Base-by-base conservation (phyloP, 2,329 filamentous ascomycete genomes). In the Ophiostoma montium region DNA sequence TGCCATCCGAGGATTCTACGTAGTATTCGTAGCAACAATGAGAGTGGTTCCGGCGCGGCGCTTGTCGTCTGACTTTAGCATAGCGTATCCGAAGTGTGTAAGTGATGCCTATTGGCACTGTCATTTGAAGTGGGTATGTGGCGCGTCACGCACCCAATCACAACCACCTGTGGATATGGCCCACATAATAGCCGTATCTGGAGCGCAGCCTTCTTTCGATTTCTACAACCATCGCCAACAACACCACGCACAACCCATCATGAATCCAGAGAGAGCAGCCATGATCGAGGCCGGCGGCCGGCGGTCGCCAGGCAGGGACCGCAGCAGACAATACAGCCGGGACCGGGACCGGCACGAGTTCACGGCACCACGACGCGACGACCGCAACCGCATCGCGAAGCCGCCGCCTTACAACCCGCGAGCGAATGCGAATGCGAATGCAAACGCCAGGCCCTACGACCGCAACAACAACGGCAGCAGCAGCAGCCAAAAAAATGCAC, bases 211-310 rank as follows among this genome's bases (percentile, higher is more conserved):
- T 42, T 42, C 23, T 16, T 21, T 16, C 15, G 15, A 30, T 16
- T 7, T 9, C 15, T 16, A 5, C 19, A 41, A 32, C 35, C 1
- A 16, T 23, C 19, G 6, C 19, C 23, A 9, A 31, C 12, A 3
- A 31, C 19, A 35, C 11, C 10, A 16, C 32, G 3, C 33, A 27
- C 21, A 19, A 23, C 33, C 38, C 41, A 60, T 52, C 41, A 78
- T 79, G 75, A 70, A 79, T 59, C 72, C 75, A 12, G 71, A 63
- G 41, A 66, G 75, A 47, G 69, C 65, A 55, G 74, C 73, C 39
- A 74, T 78, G 73, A 71, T 78, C 39, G 59, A 66, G 48, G 70
- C 69, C 42, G 61, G 63, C 54, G 32, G 46, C 30, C 33, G 49
- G 35, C 66, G 66, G 55, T 70, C 73, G 21, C 62, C 63, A n/a